Base-by-base conservation (phyloP, 1,139 yeast genomes). In the Scheffersomyces insectosa region DNA sequence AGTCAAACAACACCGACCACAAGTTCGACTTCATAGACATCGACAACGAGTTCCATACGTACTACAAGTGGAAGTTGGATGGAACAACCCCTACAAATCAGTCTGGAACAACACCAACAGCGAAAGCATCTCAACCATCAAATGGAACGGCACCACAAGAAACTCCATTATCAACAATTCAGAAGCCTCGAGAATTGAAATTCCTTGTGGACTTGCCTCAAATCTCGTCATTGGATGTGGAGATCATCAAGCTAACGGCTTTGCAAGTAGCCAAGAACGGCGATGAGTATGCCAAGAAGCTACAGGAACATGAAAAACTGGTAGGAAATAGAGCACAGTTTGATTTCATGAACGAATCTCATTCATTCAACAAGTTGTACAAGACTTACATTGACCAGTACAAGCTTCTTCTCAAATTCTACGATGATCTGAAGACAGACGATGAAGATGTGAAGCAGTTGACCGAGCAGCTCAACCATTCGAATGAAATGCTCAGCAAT, bases 201-300 rank as follows among this genome's bases (percentile, higher is more conserved):
- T 85, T 85, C 55, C 60, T 77, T 9, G 62, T 72, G 0, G 68
- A 69, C 1, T 59, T 79, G 33, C 85, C 86, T 0, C 72, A 81
- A 3, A 70, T 90, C 3, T 78, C 93, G 0, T 60, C 78, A 0
- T 69, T 74, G 36, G 97, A 90, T 60, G 64, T 85, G 33, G 86
- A 85, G 36, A 70, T 87, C 12, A 75, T 93, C 36, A 86, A 87
- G 55, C 57, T 82, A 3, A 80, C 93, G 0, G 97, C 98, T 0
- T 71, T 82, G 42, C 83, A 79, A 55, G 80, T 80, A 2, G 88
- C 82, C 2, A 56, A 63, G 13, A 80, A 83, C 52, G 88, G 88
- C 0, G 63, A 66, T 1, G 63, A 64, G 15, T 80, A 79, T 51
- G 59, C 73, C 7, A 58, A 62, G 5, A 60, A 63, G 33, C 61